Base-by-base conservation (phyloP, 2,329 filamentous ascomycete genomes). In the Colletotrichum neosansevieriae region DNA sequence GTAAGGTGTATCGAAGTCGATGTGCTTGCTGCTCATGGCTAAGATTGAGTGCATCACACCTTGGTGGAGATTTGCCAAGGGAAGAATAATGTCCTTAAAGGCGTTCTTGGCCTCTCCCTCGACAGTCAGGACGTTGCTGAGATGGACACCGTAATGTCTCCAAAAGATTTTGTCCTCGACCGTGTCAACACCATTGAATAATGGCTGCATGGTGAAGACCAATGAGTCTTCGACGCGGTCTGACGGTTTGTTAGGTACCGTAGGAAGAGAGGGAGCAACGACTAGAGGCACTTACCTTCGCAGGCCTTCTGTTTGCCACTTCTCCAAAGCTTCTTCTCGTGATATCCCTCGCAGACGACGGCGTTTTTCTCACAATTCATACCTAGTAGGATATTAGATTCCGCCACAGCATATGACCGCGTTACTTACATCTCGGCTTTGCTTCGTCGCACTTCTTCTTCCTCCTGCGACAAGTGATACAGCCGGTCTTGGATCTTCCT, bases 331-430 rank as follows among this genome's bases (percentile, higher is more conserved):
- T 93, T 91, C 77, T 94, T 94, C 70, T 93, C 91, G 58, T 93
- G 92, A 76, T 97, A 97, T 12, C 94, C 94, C 79, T 97, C 94
- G 76, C 94, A 97, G 12, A 94, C 89, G 12, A 97, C 93, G 9
- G 94, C 93, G 77, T 97, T 97, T 84, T 97, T 97, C 80, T 96
- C 91, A 76, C 94, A 97, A 74, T 97, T 97, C 79, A 93, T 85
- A 74, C 92, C 91, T 94, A 65, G 64, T 71, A 77, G 32, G 56
- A 66, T 54, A 66, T 72, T 62, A 72, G 66, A 50, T 32, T 11
- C 17, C 19, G 40, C 19, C 53, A 17, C 63, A 6, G 21, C 50
- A 24, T 40, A 7, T 21, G 15, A 15, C 17, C 13, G 6, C 12
- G 73, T 42, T 24, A 80, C 86, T 81, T 81, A 91, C 89, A 91